Evolutionary conservation across 2,329 filamentous ascomycete species (phyloP).

Genomic region (Cordyceps tenuipes): DNA sequence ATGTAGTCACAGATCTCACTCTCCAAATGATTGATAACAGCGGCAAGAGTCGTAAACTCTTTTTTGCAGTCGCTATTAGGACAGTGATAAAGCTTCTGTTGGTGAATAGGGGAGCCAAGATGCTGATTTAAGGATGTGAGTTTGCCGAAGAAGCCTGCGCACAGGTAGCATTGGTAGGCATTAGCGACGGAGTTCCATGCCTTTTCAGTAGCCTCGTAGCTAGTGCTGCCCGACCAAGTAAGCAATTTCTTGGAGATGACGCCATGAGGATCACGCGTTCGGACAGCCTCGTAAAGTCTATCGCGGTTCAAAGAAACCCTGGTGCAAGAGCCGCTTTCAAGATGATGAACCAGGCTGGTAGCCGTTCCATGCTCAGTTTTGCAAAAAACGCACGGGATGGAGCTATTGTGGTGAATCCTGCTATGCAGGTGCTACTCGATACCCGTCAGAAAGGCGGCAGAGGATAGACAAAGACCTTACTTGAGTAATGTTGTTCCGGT

Average conservation of each 20-base stretch:
- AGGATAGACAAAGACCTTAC: background rate
- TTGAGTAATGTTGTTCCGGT: background rate
- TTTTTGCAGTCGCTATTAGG: constrained; percentile 25
- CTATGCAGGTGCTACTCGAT: background rate
- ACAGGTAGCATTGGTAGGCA: constrained; percentile 30
- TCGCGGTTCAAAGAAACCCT: constrained; percentile 40
- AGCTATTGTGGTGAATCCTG: background rate
- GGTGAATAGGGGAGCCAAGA: constrained; percentile 38
- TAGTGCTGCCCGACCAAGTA: constrained; percentile 22
- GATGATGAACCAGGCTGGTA: constrained; percentile 30
- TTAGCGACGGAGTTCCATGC: constrained; percentile 34
- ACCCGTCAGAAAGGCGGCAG: background rate
- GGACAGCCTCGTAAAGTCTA: constrained; percentile 37
- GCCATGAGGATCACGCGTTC: constrained; percentile 36
- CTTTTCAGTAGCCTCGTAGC: constrained; percentile 29
- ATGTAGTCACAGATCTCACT: constrained; percentile 33
- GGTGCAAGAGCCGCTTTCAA: constrained; percentile 47
- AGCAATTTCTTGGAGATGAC: constrained; percentile 44
- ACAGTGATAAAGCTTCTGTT: constrained; percentile 32
- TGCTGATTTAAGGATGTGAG: constrained; percentile 39
- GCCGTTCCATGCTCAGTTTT: background rate
- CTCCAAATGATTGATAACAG: constrained; percentile 34
- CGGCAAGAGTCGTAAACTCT: constrained; percentile 33
- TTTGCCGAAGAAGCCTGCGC: constrained; percentile 33
- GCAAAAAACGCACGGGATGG: background rate